These are phyloP conservation scores for Cryptococcus sp. DNA, from an alignment of 1,284 basidiomycete genomes.

Conservation along the genomic window DNA sequence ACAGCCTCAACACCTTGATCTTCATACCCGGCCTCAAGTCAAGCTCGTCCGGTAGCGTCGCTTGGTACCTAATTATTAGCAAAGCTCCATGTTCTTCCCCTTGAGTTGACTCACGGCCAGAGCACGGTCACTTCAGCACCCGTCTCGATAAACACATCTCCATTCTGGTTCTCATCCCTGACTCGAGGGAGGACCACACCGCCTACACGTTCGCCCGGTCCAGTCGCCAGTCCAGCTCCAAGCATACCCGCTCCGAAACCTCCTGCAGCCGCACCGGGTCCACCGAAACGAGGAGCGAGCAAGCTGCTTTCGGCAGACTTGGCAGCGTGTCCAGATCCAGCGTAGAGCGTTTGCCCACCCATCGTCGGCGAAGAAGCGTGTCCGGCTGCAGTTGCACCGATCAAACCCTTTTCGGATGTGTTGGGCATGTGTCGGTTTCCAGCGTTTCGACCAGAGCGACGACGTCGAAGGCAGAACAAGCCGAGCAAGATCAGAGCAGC, in stretches of 20 bases:
- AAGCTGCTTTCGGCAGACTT: slow-evolving; percentile 3
- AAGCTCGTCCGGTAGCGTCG: slow-evolving; percentile 42
- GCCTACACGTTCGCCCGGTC: slow-evolving; percentile 13
- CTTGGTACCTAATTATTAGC: slow-evolving; percentile 41
- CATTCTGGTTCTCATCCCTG: slow-evolving; percentile 36
- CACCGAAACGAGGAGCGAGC: slow-evolving; percentile 5
- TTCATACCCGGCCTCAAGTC: slow-evolving; percentile 43
- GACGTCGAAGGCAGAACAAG: slow-evolving; percentile 20
- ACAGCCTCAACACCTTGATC: slow-evolving; percentile 35
- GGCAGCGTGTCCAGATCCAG: slow-evolving; percentile 1
- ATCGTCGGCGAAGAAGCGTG: slow-evolving; percentile 22
- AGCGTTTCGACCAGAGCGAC: slow-evolving; percentile 1
- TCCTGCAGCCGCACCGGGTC: slow-evolving; percentile 1
- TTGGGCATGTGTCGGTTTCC: slow-evolving; percentile 9
- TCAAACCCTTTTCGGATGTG: slow-evolving; percentile 28
- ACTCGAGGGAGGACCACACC: slow-evolving; percentile 34
- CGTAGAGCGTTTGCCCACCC: slow-evolving; percentile 20
- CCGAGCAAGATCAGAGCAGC: slow-evolving; percentile 26
- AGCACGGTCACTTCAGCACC: slow-evolving; percentile 31
- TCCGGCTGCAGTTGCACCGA: slow-evolving; percentile 9
- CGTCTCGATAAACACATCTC: slow-evolving; percentile 30
- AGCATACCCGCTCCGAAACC: slow-evolving; percentile 3
- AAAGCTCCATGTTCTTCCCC: no score
- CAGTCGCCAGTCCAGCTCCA: slow-evolving; percentile 5
- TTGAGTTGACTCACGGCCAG: slow-evolving; percentile 34